These are phyloP conservation scores for Cercospora beticola DNA, from an alignment of 2,329 filamentous ascomycete genomes.

Conservation along the genomic window DNA sequence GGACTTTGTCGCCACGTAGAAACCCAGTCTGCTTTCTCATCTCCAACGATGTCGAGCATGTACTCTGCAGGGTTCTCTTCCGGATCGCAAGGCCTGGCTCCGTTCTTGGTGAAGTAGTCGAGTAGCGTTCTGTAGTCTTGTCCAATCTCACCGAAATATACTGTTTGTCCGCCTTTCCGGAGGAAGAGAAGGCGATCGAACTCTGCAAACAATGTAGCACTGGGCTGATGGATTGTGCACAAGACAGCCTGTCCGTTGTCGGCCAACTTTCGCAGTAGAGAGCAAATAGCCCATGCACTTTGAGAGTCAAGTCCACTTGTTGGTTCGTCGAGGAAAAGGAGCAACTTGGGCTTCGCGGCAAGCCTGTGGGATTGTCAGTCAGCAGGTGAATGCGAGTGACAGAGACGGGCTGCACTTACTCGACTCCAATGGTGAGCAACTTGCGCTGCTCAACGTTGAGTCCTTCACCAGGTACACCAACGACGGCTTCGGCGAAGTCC, in stretches of 20 bases:
- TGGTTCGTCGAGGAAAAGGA: conserved; percentile 63
- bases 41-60: conserved; percentile 58
- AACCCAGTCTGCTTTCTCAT: conserved; percentile 43
- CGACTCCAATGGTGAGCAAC: conserved; percentile 58
- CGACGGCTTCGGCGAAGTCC: conserved; percentile 62
- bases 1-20: conserved; percentile 41
- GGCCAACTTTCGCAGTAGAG: conserved; percentile 62
- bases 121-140: conserved; percentile 43
- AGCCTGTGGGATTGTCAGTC: conserved; percentile 65
- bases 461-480: conserved; percentile 62
- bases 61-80: conserved; percentile 72
- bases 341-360: conserved; percentile 52
- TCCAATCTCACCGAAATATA: conserved; percentile 52
- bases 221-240: conserved; percentile 51
- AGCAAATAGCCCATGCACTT: conserved; percentile 62
- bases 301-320: conserved; percentile 63
- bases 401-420: conserved; percentile 54
- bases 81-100: conserved; percentile 56
- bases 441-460: conserved; percentile 64
- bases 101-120: conserved; percentile 61
- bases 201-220: conserved; percentile 46
- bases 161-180: conserved; percentile 45
- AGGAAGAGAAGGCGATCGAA: conserved; percentile 49
- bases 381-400: conserved; percentile 57
- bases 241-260: conserved; percentile 48